phyloP scores from a whole-genome alignment of 805 yeast species.

The Yarrowia divulgata region DNA sequence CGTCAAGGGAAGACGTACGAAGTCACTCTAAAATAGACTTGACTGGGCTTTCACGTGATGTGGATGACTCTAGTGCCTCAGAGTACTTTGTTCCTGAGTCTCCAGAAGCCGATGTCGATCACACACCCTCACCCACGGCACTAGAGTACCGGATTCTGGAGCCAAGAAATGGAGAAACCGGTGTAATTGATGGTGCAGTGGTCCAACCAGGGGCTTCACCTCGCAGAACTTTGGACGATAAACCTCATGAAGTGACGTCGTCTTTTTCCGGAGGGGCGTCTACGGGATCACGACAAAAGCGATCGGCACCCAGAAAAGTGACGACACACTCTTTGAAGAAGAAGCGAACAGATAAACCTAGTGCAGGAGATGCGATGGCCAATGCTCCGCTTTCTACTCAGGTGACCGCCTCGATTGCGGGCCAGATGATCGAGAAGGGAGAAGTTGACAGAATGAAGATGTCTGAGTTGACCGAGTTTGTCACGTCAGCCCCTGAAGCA shows the following conservation, averaged over 20 bases:
- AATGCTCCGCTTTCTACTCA: neutral
- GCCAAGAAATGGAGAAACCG: too few relatives aligned
- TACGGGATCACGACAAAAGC: neutral
- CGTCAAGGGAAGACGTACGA: neutral
- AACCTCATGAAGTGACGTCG: too few relatives aligned
- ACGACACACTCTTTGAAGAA: neutral
- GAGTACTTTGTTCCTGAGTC: conserved; percentile 2
- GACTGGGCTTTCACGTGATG: neutral
- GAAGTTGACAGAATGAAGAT: conserved; percentile 50
- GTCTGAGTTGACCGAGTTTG: conserved; percentile 42
- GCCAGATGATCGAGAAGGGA: conserved; percentile 29
- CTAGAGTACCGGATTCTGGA: too few relatives aligned
- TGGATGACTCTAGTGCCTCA: neutral
- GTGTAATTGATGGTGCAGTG: too few relatives aligned
- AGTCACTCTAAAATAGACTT: neutral
- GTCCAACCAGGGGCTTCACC: too few relatives aligned
- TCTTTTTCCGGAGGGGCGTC: too few relatives aligned
- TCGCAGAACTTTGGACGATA: too few relatives aligned
- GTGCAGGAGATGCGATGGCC: neutral
- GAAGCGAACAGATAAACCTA: neutral
- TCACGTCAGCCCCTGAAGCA: conserved; percentile 26
- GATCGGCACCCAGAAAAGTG: neutral
- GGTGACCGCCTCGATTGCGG: conserved; percentile 6
- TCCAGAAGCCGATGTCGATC: conserved; percentile 11
- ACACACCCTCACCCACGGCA: too few relatives aligned